Evolutionary conservation across 768 basidiomycete genomes (phyloP).

Genomic region (Lentinula guzmanii): DNA sequence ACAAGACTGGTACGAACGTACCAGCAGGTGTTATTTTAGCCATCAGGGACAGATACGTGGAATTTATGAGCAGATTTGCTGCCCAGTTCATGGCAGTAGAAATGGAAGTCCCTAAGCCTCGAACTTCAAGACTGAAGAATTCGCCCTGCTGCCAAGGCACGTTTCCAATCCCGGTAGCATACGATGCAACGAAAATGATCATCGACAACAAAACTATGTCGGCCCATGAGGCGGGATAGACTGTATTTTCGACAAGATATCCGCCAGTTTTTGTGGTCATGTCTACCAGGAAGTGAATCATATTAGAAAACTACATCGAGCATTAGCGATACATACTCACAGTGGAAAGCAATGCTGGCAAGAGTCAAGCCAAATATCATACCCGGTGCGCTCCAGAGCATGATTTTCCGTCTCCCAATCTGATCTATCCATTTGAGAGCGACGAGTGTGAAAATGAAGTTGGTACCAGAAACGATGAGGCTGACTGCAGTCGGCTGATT

Average conservation of each 20-base stretch:
- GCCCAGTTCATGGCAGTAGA: constrained; percentile 77
- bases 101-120: constrained; percentile 73
- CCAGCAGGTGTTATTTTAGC: constrained; percentile 61
- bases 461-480: constrained; percentile 71
- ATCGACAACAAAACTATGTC: constrained; percentile 70
- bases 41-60: constrained; percentile 81
- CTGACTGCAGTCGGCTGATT: constrained; percentile 79
- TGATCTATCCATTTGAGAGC: constrained; percentile 72
- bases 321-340: constrained; percentile 30
- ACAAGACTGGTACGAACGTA: not conserved
- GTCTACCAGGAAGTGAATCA: constrained; percentile 24
- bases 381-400: constrained; percentile 65
- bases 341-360: constrained; percentile 61
- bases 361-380: constrained; percentile 65
- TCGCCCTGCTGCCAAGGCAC: constrained; percentile 89
- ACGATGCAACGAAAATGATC: constrained; percentile 79
- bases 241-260: constrained; percentile 48
- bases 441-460: constrained; percentile 72
- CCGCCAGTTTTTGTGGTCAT: constrained; percentile 59
- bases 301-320: not conserved
- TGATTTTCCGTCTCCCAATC: constrained; percentile 63
- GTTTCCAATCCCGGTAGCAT: constrained; percentile 74
- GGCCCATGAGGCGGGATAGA: constrained; percentile 59
- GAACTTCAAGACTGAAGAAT: constrained; percentile 73
- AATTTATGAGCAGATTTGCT: constrained; percentile 68